Evolutionary conservation across 306 rosid genomes (phyloP), one percentile per base, ranked within the genome.

Genomic region (Medicago arabica): DNA sequence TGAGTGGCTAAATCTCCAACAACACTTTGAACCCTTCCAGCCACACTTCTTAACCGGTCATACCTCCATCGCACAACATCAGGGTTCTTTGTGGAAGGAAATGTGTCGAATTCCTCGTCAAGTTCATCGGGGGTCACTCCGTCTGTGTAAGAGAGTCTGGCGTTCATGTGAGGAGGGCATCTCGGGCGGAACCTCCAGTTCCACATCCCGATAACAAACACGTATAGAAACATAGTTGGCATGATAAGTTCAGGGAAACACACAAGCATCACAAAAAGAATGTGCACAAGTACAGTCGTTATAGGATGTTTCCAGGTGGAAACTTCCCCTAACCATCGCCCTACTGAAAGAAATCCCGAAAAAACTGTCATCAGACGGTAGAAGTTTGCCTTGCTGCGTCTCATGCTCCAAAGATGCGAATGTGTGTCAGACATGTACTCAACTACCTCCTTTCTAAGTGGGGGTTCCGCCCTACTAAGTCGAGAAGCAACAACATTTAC

Each of bases 381-480:
- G 81, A 92, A 95, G 88, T 95, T 95, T 0, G 98, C 98, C 89
- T 95, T 95, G 91, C 97, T 95, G 14, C 97, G 91, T 59, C 98
- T 88, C 98, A 90, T 95, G 88, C 98, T 92, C 95, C 95, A 95
- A 13, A 95, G 89, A 87, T 95, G 97, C 50, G 93, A 83, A 61
- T 90, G 86, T 3, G 88, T 85, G 74, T 95, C 98, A 18, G 93
- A 95, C 97, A 95, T 92, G 88, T 84, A 95, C 69, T 95, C 98
- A 63, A 95, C 86, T 7, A 92, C 92, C 84, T 95, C 98, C 85
- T 83, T 89, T 72, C 92, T 83, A 7, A 95, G 96, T 6, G 98
- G 93, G 5, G 97, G 98, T 75, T 95, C 98, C 3, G 97, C 89
- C 39, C 97, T 82, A 68, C 96, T 78, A 53, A 95, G 89, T 63